Base-by-base conservation (phyloP, 2,329 filamentous ascomycete genomes). In the Talaromyces verruculosus region DNA sequence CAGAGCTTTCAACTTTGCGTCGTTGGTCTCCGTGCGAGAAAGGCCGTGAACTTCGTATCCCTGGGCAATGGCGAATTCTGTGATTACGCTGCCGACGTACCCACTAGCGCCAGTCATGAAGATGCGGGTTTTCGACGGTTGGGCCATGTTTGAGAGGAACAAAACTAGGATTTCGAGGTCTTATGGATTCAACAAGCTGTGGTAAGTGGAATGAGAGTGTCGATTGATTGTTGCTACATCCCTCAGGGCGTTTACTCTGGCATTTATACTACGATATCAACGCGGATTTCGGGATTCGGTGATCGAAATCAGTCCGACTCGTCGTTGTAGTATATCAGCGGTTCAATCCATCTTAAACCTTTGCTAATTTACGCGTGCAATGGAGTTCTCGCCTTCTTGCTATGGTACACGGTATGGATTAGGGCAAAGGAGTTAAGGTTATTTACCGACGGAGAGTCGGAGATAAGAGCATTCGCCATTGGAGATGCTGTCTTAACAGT, bases 71-170 rank as follows among this genome's bases (percentile, higher is more conserved):
- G 80, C 79, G 33, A 75, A 68, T 47, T 75, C 69, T 41, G 73
- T 75, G 19, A 83, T 65, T n/a, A 67, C 70, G 3, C 71, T 70
- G 64, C 80, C 80, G 41, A 82, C 68, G 68, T 78, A 80, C 37
- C 80, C 80, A 60, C 69, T 77, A 11, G 74, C 80, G 2, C 80
- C 80, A 45, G 80, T 81, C 5, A 82, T 74, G 72, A 82, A 82
- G 65, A 78, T 70, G 57, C 68, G 71, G 25, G 28, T 30, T 59
- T 49, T 49, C 10, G 57, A 22, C 7, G 57, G 8, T 28, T 63
- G 33, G 13, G 61, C 28, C 61, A 63, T 63, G 17, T 30, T 30
- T 25, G n/a, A 2, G 15, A 33, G 22, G 3, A 49, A 28, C 13
- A 53, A 53, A 5, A 11, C 15, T 33, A 30, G 49, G 19, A 11